Conservation (phyloP, 176 grass and related monocot genomes). For the Oropetium thomaeum region DNA sequence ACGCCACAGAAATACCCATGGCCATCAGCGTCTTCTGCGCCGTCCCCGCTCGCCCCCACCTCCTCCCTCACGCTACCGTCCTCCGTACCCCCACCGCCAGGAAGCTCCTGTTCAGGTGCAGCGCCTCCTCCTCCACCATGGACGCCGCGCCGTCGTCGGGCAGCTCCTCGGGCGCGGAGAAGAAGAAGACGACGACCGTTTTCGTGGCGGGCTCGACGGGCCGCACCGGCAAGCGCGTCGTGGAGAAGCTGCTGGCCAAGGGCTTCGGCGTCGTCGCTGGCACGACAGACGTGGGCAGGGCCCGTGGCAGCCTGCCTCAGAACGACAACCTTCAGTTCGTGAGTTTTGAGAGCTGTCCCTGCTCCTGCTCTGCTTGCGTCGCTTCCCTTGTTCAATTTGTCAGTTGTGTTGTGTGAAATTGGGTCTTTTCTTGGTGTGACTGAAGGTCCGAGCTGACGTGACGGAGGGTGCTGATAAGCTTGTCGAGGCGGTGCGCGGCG, state of each 20-base stretch:
- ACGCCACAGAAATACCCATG: constrained; percentile 29
- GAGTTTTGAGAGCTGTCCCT: too few relatives aligned
- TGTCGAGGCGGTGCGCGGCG: constrained; percentile 47
- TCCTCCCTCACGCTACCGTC: constrained; percentile 4
- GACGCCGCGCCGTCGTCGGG: constrained; percentile 11
- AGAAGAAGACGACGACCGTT: constrained; percentile 50
- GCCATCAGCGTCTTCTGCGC: constrained; percentile 7
- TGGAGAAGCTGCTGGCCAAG: constrained; percentile 56
- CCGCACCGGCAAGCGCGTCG: constrained; percentile 60
- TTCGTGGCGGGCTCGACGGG: constrained; percentile 75
- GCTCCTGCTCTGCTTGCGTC: not conserved
- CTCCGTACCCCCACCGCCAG: constrained; percentile 7
- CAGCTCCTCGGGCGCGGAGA: constrained; percentile 27
- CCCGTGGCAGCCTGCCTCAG: constrained; percentile 45
- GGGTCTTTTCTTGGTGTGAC: not conserved
- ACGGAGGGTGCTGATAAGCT: constrained; percentile 51
- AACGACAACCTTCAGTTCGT: constrained; percentile 57
- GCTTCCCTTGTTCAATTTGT: not conserved
- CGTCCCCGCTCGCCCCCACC: constrained; percentile 10
- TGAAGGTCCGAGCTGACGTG: constrained; percentile 65
- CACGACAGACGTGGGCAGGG: constrained; percentile 40
- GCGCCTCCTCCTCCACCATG: constrained; percentile 33
- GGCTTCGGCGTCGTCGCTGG: constrained; percentile 60
- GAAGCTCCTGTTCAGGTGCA: constrained; percentile 21
- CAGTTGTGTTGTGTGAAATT: not conserved